Evolutionary conservation across 768 basidiomycete genomes (phyloP).

Genomic region (Tylopilus sp.): DNA sequence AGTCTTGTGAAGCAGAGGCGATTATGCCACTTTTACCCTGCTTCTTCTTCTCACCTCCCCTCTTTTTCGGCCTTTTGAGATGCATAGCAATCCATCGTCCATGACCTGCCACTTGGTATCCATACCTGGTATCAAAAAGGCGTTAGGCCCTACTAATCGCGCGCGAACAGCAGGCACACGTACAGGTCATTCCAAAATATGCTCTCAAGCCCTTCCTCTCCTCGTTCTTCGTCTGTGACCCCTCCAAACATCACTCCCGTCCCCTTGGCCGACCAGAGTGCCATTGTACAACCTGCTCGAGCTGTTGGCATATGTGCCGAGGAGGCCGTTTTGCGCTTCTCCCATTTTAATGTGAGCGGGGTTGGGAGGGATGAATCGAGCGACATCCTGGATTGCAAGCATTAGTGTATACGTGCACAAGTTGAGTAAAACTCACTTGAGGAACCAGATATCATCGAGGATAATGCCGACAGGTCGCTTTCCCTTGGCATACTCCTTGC

Average conservation of each 20-base stretch:
- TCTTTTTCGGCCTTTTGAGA: conserved; percentile 61
- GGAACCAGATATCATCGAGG: conserved; percentile 87
- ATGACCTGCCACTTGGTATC: conserved; percentile 69
- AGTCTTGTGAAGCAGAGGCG: not conserved
- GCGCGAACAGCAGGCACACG: not conserved
- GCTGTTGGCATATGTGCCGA: conserved; percentile 51
- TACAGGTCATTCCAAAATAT: conserved; percentile 84
- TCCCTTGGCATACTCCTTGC: conserved; percentile 85
- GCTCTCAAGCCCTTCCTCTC: conserved; percentile 81
- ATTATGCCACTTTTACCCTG: not conserved
- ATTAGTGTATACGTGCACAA: not conserved
- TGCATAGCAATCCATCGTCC: conserved; percentile 78
- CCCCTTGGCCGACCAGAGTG: conserved; percentile 63
- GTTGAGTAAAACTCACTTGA: conserved; percentile 47
- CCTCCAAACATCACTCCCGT: conserved; percentile 85
- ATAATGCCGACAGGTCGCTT: conserved; percentile 84
- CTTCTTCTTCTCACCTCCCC: conserved; percentile 45
- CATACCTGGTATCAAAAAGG: conserved; percentile 50
- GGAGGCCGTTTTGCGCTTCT: conserved; percentile 75
- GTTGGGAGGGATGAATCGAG: conserved; percentile 22
- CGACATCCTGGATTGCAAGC: conserved; percentile 27
- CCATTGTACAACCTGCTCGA: conserved; percentile 85
- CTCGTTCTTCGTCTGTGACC: conserved; percentile 82
- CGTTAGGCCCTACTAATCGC: not conserved
- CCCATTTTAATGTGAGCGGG: conserved; percentile 71